Conservation (phyloP, 2,329 filamentous ascomycete genomes). For the Fusarium haematococcum region DNA sequence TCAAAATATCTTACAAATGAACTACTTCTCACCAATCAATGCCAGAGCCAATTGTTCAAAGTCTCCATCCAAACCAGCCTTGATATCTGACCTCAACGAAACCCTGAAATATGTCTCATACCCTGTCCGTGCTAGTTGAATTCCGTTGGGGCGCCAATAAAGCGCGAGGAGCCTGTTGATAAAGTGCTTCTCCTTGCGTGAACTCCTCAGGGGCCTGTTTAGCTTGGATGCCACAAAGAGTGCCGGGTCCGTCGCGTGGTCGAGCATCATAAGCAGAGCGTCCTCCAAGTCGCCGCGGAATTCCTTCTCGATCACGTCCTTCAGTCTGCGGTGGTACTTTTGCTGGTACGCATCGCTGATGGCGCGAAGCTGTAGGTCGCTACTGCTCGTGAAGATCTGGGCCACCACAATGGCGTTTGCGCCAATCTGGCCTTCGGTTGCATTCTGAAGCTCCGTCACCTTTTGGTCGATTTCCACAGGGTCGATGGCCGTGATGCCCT, state of each 20-base stretch:
- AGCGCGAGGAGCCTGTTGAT: conserved; percentile 48
- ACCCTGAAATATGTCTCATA: conserved; percentile 70
- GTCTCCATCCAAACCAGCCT: conserved; percentile 43
- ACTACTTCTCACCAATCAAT: conserved; percentile 44
- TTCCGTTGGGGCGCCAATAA: conserved; percentile 47
- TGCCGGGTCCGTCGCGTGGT: conserved; percentile 38
- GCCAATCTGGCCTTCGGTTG: conserved; percentile 48
- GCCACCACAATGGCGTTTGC: conserved; percentile 47
- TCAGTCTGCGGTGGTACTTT: conserved; percentile 50
- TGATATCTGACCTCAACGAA: conserved; percentile 52
- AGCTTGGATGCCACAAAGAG: conserved; percentile 43
- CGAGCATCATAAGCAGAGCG: conserved; percentile 47
- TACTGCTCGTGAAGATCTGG: conserved; percentile 48
- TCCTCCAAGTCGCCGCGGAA: conserved; percentile 52
- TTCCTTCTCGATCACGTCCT: conserved; percentile 51
- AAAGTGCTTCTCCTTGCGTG: conserved; percentile 47
- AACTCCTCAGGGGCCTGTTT: conserved; percentile 41
- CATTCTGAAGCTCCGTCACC: conserved; percentile 48
- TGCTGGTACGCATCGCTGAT: conserved; percentile 45
- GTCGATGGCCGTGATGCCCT: conserved; percentile 43
- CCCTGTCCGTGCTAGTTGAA: conserved; percentile 62
- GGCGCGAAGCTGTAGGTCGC: conserved; percentile 48
- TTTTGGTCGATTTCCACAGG: conserved; percentile 49
- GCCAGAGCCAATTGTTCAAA: conserved; percentile 46
- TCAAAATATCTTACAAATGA: not conserved